Conservation (phyloP, 2,329 filamentous ascomycete species). For the Didymella pinodella region DNA sequence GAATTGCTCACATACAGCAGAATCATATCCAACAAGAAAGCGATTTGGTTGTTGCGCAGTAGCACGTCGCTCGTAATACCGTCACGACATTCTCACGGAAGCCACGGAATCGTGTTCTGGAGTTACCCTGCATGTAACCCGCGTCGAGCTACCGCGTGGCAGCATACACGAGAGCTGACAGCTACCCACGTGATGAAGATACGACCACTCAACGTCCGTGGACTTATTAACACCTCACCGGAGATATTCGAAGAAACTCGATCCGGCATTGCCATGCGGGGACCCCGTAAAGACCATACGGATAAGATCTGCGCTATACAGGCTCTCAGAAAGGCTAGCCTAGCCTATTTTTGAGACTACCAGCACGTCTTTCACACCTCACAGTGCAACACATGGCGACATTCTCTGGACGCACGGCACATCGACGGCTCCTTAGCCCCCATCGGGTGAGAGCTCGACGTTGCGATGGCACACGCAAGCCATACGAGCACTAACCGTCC, state of each 20-base stretch:
- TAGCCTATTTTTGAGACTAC: conserved; percentile 15
- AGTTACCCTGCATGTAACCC: conserved; percentile 8
- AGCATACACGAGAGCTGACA: conserved; percentile 16
- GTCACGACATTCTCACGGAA: conserved; percentile 17
- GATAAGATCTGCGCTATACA: conserved; percentile 7
- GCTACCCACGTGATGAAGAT: conserved; percentile 4
- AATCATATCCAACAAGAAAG: not conserved
- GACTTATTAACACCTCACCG: conserved; percentile 8
- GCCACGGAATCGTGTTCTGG: not conserved
- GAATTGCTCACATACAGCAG: not conserved
- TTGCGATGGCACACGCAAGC: conserved; percentile 8
- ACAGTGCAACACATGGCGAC: conserved; percentile 13
- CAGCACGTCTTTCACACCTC: conserved; percentile 11
- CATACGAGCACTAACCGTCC: conserved; percentile 13
- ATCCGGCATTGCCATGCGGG: conserved; percentile 12
- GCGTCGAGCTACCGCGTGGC: conserved; percentile 13
- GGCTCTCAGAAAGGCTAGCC: conserved; percentile 6
- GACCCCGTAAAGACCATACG: conserved; percentile 9
- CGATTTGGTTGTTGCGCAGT: not conserved
- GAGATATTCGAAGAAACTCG: conserved; percentile 1
- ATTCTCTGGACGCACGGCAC: conserved; percentile 10
- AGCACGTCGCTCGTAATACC: not conserved
- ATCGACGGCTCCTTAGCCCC: not conserved
- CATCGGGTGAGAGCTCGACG: conserved; percentile 3
- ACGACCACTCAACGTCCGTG: conserved; percentile 12